Evolutionary conservation across 1,284 basidiomycete species (phyloP), one percentile per base, ranked within the genome.

Genomic region (Apiotrichum laibachii): DNA sequence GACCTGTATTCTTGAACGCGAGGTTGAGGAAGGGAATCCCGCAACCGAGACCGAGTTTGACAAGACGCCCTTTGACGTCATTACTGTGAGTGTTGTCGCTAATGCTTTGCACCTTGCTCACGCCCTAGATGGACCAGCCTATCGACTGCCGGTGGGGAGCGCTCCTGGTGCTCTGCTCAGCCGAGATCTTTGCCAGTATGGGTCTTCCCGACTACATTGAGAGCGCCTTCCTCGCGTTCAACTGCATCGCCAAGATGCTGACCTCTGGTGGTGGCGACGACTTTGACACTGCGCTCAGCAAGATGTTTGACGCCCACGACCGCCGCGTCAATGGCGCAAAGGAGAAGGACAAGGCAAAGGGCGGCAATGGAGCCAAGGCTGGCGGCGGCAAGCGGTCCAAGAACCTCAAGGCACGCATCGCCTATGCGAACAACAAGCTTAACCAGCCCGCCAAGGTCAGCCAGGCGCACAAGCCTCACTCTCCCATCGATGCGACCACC

Each of bases 371-470:
- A 10, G 44, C 2, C 21, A 45, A 45, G 9, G 21, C 10, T 21
- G 43, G n/a, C 15, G 19, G 19, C 8, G n/a, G 16, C 9, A 35
- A 50, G 48, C 18, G 34, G 2, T 12, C 31, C 31, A 50, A 50
- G 49, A 33, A 50, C 31, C 49, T 50, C 35, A 37, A 39, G 13
- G 37, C 37, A 5, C 49, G 49, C 19, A 50, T 50, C 21, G 49
- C 49, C 35, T 16, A 37, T 19, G 31, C 12, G 26, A 31, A 31
- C 35, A 50, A 50, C 49, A 49, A 49, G n/a, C 6, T n/a, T 33
- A 19, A 19, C 8, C 26, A 18, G 18, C 46, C 21, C 21, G 34
- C 48, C 16, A 13, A 16, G 8, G 5, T 15, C 34, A 19, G 37
- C 6, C 42, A 26, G 8, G 19, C 6, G 19, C 11, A 6, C 16